A percentile compares a stretch with the other conserved stretches of the same genome.
These are phyloP conservation scores for Rostrohypoxylon terebratum DNA, from an alignment of 495 filamentous ascomycete species.

Conservation along the genomic window DNA sequence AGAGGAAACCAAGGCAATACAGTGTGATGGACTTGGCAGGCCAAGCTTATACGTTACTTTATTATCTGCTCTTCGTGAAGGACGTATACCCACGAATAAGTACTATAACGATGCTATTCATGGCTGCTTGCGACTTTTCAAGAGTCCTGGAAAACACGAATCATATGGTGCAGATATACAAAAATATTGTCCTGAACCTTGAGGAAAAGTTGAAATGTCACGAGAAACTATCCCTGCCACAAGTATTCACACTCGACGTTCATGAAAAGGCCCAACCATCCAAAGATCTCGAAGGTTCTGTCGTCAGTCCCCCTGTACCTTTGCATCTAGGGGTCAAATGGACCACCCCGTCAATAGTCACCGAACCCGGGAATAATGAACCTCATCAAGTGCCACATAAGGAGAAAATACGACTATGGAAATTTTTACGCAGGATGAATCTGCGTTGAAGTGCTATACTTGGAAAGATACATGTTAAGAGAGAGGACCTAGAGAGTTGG, in stretches of 20 bases:
- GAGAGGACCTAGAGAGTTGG: not conserved
- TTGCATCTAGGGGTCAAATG: not conserved
- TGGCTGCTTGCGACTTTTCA: not conserved
- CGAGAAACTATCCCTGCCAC: not conserved
- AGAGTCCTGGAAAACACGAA: not conserved
- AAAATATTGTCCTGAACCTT: slow-evolving; percentile 5
- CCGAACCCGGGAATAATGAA: not conserved
- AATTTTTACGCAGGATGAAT: not conserved
- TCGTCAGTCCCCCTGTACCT: not conserved
- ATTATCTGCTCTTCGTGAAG: not conserved
- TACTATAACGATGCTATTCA: not conserved
- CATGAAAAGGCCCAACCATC: too few relatives aligned
- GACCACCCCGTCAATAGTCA: not conserved
- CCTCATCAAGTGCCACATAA: not conserved
- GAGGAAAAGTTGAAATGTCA: not conserved
- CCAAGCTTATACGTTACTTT: slow-evolving; percentile 12
- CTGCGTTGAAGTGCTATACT: not conserved
- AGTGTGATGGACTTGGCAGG: not conserved
- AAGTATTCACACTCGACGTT: not conserved
- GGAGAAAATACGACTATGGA: not conserved
- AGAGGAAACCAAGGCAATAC: not conserved
- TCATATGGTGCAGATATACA: not conserved
- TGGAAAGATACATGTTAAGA: not conserved
- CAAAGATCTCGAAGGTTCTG: not conserved
- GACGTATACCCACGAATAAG: not conserved